Evolutionary conservation across 2,329 filamentous ascomycete genomes (phyloP).

Genomic region (Metarhizium robertsii): DNA sequence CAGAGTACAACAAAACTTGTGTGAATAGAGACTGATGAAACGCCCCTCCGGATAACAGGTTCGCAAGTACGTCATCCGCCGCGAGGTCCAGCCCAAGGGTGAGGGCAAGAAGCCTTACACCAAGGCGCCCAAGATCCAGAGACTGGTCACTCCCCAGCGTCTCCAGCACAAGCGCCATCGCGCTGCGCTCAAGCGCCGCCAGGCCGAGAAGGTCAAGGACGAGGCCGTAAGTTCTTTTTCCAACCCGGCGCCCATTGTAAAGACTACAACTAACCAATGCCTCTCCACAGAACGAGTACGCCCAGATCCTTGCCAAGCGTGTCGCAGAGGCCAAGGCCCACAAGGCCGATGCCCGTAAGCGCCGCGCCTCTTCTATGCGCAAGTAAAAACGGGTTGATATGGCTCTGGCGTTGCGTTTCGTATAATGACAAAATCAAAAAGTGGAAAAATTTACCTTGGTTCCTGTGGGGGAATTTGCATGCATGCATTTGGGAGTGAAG

Average conservation of each 20-base stretch:
- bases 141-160: conserved; percentile 97
- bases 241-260: background rate
- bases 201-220: conserved; percentile 94
- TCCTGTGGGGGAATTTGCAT: conserved; percentile 18
- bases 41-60: conserved; percentile 47
- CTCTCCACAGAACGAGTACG: conserved; percentile 81
- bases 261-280: conserved; percentile 17
- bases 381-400: conserved; percentile 50
- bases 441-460: conserved; percentile 25
- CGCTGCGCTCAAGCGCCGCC: conserved; percentile 95
- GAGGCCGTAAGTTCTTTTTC: conserved; percentile 69
- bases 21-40: conserved; percentile 27
- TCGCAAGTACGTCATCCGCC: conserved; percentile 99
- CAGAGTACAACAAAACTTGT: conserved; percentile 12
- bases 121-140: conserved; percentile 99
- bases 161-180: conserved; percentile 99
- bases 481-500: conserved; percentile 25
- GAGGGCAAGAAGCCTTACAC: conserved; percentile 98
- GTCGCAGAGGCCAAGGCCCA: conserved; percentile 90
- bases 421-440: conserved; percentile 20
- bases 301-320: conserved; percentile 92
- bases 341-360: conserved; percentile 92
- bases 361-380: conserved; percentile 89
- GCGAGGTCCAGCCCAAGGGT: conserved; percentile 92
- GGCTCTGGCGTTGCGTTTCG: conserved; percentile 18